A percentile compares a stretch with the other conserved stretches of the same genome.
These are phyloP conservation scores for Raffaelea ambrosiae DNA, from an alignment of 2,329 filamentous ascomycete genomes.

Conservation along the genomic window DNA sequence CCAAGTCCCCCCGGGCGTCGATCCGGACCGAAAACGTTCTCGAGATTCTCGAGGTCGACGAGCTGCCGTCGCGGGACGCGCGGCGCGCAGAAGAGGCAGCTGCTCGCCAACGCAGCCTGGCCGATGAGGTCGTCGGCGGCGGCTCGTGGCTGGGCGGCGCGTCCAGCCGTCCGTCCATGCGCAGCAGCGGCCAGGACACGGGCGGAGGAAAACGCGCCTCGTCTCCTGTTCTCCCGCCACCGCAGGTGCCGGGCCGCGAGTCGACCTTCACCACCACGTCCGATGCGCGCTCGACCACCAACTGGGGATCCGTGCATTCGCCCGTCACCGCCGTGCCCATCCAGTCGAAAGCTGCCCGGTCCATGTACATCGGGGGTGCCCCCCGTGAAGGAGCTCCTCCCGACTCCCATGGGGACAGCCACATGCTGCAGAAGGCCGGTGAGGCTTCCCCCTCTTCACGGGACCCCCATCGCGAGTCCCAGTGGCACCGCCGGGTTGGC, in stretches of 20 bases:
- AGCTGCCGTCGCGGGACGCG: constrained; percentile 13
- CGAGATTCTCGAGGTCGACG: constrained; percentile 22
- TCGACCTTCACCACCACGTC: constrained; percentile 26
- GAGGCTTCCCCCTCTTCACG: no score
- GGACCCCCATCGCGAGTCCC: constrained; percentile 14
- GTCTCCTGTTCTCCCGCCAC: constrained; percentile 42
- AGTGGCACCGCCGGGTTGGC: constrained; percentile 51
- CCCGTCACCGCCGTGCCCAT: constrained; percentile 36
- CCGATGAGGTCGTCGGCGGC: constrained; percentile 24
- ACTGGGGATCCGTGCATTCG: constrained; percentile 44
- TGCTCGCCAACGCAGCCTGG: constrained; percentile 14
- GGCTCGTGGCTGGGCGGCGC: constrained; percentile 31
- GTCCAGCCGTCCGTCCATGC: constrained; percentile 2
- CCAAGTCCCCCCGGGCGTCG: constrained; percentile 27
- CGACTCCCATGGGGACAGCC: no score
- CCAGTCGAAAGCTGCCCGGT: constrained; percentile 30
- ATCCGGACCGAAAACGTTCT: constrained; percentile 31
- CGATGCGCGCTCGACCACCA: constrained; percentile 29
- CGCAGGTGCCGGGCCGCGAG: constrained; percentile 22
- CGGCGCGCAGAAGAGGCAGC: not conserved
- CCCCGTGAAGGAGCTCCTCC: no score
- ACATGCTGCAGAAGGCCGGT: no score
- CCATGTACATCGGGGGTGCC: constrained; percentile 28
- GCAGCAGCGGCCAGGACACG: constrained; percentile 5
- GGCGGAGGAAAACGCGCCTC: constrained; percentile 34